Evolutionary conservation across 2,329 filamentous ascomycete genomes (phyloP).

Genomic region (Daldinia eschscholtzii): DNA sequence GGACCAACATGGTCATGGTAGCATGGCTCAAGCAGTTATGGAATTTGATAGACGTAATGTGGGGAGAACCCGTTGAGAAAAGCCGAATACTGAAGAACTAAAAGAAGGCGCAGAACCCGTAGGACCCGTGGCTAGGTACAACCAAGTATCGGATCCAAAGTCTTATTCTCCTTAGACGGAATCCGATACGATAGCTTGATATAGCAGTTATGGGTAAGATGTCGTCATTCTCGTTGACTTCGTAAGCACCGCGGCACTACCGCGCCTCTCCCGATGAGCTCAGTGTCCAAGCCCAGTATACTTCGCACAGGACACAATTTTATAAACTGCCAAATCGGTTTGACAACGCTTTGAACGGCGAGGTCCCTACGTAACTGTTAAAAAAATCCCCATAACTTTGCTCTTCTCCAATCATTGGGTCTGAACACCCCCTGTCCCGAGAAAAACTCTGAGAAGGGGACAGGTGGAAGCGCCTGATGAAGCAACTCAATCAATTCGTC

Average conservation of each 20-base stretch:
- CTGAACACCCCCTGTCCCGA: slow-evolving; percentile 33
- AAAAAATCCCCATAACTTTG: slow-evolving; percentile 26
- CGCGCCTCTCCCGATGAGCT: slow-evolving; percentile 35
- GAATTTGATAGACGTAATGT: slow-evolving; percentile 21
- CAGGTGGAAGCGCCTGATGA: slow-evolving; percentile 40
- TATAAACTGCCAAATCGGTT: slow-evolving; percentile 27
- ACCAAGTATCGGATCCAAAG: slow-evolving; percentile 33
- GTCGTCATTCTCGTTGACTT: slow-evolving; percentile 43
- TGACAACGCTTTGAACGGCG: slow-evolving; percentile 19
- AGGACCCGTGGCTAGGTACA: slow-evolving; percentile 29
- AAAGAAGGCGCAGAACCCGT: slow-evolving; percentile 25
- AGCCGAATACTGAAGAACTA: slow-evolving; percentile 26
- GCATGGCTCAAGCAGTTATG: slow-evolving; percentile 1
- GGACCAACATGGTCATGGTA: slow-evolving; percentile 13
- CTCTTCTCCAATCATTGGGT: slow-evolving; percentile 36
- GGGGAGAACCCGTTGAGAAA: slow-evolving; percentile 28
- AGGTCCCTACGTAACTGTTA: slow-evolving; percentile 14
- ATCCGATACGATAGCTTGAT: slow-evolving; percentile 35
- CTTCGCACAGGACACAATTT: slow-evolving; percentile 35
- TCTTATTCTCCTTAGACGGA: slow-evolving; percentile 21
- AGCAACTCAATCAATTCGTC: slow-evolving; percentile 37
- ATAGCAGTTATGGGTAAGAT: slow-evolving; percentile 33
- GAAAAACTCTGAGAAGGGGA: slow-evolving; percentile 31
- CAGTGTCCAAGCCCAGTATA: slow-evolving; percentile 4
- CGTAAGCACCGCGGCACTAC: slow-evolving; percentile 35